Base-by-base conservation (phyloP, 257 asterid genomes). In the Mentha longifolia region DNA sequence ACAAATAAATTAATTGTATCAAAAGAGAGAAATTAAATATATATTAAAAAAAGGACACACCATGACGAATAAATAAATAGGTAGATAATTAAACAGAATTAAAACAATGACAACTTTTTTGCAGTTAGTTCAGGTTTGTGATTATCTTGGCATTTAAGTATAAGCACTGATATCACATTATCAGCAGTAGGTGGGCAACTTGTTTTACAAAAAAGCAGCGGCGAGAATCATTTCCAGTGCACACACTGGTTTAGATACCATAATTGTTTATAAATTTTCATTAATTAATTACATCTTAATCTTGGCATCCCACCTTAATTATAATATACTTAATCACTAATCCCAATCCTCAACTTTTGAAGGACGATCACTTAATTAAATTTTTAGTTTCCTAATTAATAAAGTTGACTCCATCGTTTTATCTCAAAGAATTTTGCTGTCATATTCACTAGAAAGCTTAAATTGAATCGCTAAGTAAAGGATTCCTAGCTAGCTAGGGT, bases 81-180 rank as follows among this genome's bases (percentile, higher is more conserved):
- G 50, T 57, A 16, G 15, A 70, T 63, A 7, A 39, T 28, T 52
- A 51, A 30, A 65, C 12, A 8, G 12, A 47, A 14, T 47, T 64
- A 42, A 3, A 42, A 68, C 35, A 47, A 47, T 60, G 12, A 28
- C 14, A 33, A 33, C 47, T 33, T 39, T n/a, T 72, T 69, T 12
- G 25, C 37, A 72, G 67, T 73, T 78, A 49, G 74, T 71, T 77
- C 69, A 51, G 75, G 52, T 73, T 73, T 75, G 77, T 78, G 78
- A 85, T 80, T 85, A 88, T 88, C 88, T 50, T 79, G 79, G 15
- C 68, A 81, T 83, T n/a, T 74, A 83, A 81, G 14, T 72, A 83
- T 50, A 55, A 72, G 65, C 73, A 67, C 76, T 61, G 69, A 67
- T 28, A 28, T 83, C 79, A 76, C 82, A 81, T 77, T 78, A 86